A percentile compares a stretch with the other conserved stretches of the same genome.
These are phyloP conservation scores for Lichtheimia ramosa DNA, from an alignment of 371 early-diverging fungal species.

Conservation along the genomic window DNA sequence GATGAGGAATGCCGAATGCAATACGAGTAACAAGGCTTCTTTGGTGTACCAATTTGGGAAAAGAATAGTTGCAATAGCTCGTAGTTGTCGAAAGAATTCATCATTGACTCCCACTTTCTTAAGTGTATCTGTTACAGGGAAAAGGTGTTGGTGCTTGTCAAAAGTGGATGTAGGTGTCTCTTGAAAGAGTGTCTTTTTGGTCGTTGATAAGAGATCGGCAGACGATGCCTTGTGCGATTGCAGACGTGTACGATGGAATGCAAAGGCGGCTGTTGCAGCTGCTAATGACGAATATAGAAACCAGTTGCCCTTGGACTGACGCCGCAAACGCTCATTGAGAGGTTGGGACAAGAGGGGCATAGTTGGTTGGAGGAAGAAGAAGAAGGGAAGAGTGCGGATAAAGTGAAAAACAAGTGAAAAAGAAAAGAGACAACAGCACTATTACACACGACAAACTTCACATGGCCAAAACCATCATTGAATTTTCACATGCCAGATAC, in stretches of 20 bases:
- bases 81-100: conserved; percentile 69
- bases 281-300: conserved; percentile 15
- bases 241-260: conserved; percentile 9
- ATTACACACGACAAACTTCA: too few relatives aligned
- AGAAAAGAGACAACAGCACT: background rate
- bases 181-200: conserved; percentile 8
- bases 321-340: conserved; percentile 8
- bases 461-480: too few relatives aligned
- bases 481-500: too few relatives aligned
- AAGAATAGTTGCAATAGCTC: conserved; percentile 68
- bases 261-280: conserved; percentile 10
- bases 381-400: background rate
- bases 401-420: background rate
- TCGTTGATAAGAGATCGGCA: conserved; percentile 1
- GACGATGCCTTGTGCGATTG: background rate
- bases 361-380: background rate
- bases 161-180: conserved; percentile 17
- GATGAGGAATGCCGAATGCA: conserved; percentile 87
- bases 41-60: conserved; percentile 74
- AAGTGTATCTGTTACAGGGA: conserved; percentile 28
- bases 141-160: conserved; percentile 23
- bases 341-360: conserved; percentile 16
- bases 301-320: conserved; percentile 7
- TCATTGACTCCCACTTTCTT: conserved; percentile 65
- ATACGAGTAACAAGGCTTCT: conserved; percentile 74